Base-by-base conservation (phyloP, 2,329 filamentous ascomycete species). In the Cephalotrichum gorgonifer region DNA sequence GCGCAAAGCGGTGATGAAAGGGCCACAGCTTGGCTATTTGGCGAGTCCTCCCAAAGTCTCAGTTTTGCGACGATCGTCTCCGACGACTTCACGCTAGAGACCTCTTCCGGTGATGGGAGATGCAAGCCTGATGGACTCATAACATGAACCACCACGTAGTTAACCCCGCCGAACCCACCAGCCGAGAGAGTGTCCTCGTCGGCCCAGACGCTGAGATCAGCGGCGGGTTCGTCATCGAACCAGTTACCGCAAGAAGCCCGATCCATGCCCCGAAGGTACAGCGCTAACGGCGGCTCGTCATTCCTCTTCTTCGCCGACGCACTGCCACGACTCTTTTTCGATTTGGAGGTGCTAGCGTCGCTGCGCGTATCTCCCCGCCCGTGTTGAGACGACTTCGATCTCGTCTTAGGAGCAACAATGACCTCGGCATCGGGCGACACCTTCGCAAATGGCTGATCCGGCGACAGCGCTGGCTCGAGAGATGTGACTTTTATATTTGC, bases 401-500 rank as follows among this genome's bases (percentile, higher is more conserved):
- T 79, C 25, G 84, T 85, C 69, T 98, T 98, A 1, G 93, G 93
- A 3, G 93, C 93, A 52, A 98, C 93, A 55, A 97, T 95, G 45
- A 98, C 90, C 66, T 98, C 93, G 22, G 91, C 91, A 62, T 97
- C 89, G 0, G 90, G 86, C 0, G 88, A 86, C 46, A 98, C 87
- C 65, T 96, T 97, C 25, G 87, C 88, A 62, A 98, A 98, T 0
- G 87, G 76, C 2, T 80, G 76, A 44, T 82, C 78, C 2, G 79
- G 71, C 2, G 85, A 65, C 4, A 83, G 81, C 1, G 81, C 72
- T 1, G 93, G 93, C 2, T 85, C 81, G n/a, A 98, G 72, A 2
- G 88, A 89, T 6, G 88, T 81, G 8, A 97, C 79, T 50, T 83
- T 82, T 53, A 98, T 89, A 60, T 90, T 96, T 9, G 93, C 94